Evolutionary conservation across 2,329 filamentous ascomycete genomes (phyloP), one percentile per base, ranked within the genome.

Genomic region (Plectosphaerella plurivora): DNA sequence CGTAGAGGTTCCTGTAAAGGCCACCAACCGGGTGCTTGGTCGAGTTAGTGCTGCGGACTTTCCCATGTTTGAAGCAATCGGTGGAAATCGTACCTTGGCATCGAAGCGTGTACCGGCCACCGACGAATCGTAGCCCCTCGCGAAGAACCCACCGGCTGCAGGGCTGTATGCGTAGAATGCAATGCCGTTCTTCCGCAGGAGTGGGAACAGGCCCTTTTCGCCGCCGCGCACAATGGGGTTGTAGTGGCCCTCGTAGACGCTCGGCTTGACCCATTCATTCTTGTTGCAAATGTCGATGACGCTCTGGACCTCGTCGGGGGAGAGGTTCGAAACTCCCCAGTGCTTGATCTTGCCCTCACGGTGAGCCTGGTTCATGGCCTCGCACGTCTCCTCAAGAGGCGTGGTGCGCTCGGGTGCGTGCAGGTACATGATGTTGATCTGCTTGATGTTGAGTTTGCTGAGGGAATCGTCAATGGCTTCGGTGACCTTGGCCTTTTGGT

Each of bases 181-280:
- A 1, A 78, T 75, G 12, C 62, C 63, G 37, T 73, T 58, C 50
- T 70, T 65, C 3, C 74, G 66, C 11, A 78, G 59, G 0, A 71
- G 49, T 0, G 74, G 72, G 16, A 78, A 68, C 1, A 78, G 60
- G 12, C 69, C 65, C 33, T 64, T 63, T 52, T 79, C 77, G 6
- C 61, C 65, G 3, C 66, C 61, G 45, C 77, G 66, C 3, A 66
- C 65, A 12, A 79, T 60, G 8, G 70, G 63, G 51, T 78, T 77
- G 60, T 79, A 79, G 8, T 71, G 65, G 2, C 76, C 74, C 56
- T 80, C 71, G 54, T 76, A 79, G 3, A 76, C 71, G 5, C 61
- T 65, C 0, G 76, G 76, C 51, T 67, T 68, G 14, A 74, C 64
- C 24, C 61, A 77, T 1, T 67, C 68, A 4, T 69, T 61, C 16